Evolutionary conservation across 176 grass and related monocot genomes (phyloP), one percentile per base, ranked within the genome.

Genomic region (Oryza meyeriana): DNA sequence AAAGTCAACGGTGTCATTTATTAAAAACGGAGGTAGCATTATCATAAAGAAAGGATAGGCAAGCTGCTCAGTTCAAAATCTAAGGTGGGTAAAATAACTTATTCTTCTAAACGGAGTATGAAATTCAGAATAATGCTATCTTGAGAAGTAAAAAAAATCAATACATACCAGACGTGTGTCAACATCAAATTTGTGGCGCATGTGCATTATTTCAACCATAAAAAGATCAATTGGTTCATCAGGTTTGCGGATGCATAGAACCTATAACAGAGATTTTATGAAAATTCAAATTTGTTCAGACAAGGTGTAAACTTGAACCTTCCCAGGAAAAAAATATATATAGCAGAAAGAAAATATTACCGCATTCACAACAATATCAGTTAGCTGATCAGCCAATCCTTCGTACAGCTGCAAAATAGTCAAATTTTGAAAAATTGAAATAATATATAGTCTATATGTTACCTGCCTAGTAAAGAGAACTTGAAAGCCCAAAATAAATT

Each of bases 121-220:
- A 57, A 81, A 27, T 32, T 71, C 4, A 20, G 20, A 66, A 77
- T 4, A 34, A 70, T 17, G n/a, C 18, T 61, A 64, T 44, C 62
- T 40, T 39, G 50, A 61, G 18, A 83, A 83, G 31, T 36, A 69
- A 61, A 42, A 79, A 38, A 67, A 47, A 68, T 29, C 4, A 80
- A 64, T 33, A 38, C 80, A 70, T 88, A 99, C 96, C 86, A 99
- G 83, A 12, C 91, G 89, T 50, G 96, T 99, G 81, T 99, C 93
- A 42, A 99, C 87, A 66, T 99, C 96, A 13, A 99, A 99, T 79
- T 99, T 95, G 81, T 99, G 96, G 27, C 93, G 90, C 96, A 99
- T 99, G 74, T 99, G 92, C 96, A 99, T 99, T 91, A 95, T 99
- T 86, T 99, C 96, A 63, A 99, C 96, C 96, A 95, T 99, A 67